Conservation (phyloP, 306 rosid genomes). For the Pyrus communis region DNA sequence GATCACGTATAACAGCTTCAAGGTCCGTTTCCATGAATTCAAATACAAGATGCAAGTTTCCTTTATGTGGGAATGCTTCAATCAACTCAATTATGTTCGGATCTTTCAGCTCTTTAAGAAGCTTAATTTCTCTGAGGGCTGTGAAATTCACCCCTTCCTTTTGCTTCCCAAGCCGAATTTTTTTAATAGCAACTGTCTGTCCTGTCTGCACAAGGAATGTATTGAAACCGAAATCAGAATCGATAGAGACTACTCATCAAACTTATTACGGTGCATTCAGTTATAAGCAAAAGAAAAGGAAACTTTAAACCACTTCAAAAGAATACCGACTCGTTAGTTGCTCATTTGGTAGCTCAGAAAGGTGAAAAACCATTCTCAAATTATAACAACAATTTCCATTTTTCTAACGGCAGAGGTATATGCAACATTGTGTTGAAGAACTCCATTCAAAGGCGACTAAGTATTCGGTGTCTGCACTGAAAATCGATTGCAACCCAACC, state of each 20-base stretch:
- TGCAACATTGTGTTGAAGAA: background rate
- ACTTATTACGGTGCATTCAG: background rate
- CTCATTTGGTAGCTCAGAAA: background rate
- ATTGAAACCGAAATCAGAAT: conserved; percentile 3
- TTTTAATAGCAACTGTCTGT: conserved; percentile 87
- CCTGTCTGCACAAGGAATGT: conserved; percentile 62
- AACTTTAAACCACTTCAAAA: background rate
- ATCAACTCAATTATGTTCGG: conserved; percentile 81
- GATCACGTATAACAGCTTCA: conserved; percentile 91
- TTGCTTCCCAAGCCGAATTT: conserved; percentile 91
- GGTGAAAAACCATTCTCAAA: background rate
- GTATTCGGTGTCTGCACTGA: background rate
- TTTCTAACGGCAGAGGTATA: background rate
- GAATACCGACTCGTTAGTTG: background rate
- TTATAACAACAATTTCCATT: background rate
- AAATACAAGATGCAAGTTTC: conserved; percentile 90
- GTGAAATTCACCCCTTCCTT: conserved; percentile 96
- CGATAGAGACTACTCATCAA: background rate
- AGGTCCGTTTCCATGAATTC: conserved; percentile 99
- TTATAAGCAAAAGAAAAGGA: background rate
- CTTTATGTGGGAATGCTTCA: conserved; percentile 89
- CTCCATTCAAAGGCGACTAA: background rate
- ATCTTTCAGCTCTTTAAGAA: conserved; percentile 79
- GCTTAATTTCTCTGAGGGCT: conserved; percentile 84
- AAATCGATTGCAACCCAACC: background rate